Percentiles rank a stretch among this genome's conserved stretches.
Conservation (phyloP, 2,329 filamentous ascomycete genomes). For the Metarhizium humberi region DNA sequence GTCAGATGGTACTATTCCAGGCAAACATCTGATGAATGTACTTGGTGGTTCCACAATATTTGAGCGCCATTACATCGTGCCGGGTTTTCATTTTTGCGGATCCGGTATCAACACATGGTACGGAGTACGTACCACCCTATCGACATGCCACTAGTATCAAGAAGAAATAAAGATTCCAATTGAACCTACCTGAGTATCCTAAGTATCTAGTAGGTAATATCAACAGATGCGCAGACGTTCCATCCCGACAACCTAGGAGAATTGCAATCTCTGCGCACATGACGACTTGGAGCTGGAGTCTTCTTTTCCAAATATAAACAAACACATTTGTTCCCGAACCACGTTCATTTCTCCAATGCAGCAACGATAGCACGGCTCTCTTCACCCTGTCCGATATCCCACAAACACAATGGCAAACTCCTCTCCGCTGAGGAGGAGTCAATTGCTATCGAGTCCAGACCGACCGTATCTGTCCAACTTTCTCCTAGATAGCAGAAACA, state of each 20-base stretch:
- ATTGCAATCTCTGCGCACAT: neutral
- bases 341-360: neutral
- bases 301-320: neutral
- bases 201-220: no score
- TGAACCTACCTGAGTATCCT: no score
- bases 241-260: neutral
- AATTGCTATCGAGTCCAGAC: constrained; percentile 31
- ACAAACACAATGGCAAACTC: constrained; percentile 31
- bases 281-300: neutral
- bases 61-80: neutral
- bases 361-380: neutral
- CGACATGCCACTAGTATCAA: no score
- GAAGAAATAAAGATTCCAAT: no score
- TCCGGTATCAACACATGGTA: neutral
- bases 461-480: constrained; percentile 46
- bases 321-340: neutral
- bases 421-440: constrained; percentile 29
- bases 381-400: neutral
- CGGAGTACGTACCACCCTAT: no score
- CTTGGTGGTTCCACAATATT: neutral
- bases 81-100: neutral
- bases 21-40: no score
- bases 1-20: no score
- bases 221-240: no score
- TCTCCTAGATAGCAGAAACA: constrained; percentile 53